Evolutionary conservation across 345 rosid genomes (phyloP), one percentile per base, ranked within the genome.

Genomic region (Dipteronia dyeriana): DNA sequence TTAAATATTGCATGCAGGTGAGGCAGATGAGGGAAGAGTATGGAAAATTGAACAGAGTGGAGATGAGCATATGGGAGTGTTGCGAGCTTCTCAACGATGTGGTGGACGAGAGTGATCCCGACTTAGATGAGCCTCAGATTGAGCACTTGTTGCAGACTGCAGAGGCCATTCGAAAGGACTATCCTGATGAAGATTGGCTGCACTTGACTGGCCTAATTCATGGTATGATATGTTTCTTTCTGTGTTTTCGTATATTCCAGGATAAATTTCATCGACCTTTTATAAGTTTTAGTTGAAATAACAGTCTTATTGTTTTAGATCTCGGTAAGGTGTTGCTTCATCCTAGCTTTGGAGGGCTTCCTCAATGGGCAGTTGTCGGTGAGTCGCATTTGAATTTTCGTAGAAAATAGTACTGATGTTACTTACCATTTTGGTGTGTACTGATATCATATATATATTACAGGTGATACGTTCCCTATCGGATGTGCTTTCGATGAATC

Each of bases 341-440:
- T 66, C 88, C 92, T 7, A 78, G 80, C 77, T 92, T 94, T 74
- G 97, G 98, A 56, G 94, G 71, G 79, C 97, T 92, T 17, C 95
- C 97, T 72, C 98, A 94, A 51, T 94, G 98, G 97, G 98, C 97
- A 75, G 95, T 90, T 41, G 97, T 92, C 34, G 98, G 97, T 88
- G 69, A 86, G 91, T 77, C 29, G 26, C 65, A 39, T 54, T 19
- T 61, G 2, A 14, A 23, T 25, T 10, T 38, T 51, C 22, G 8
- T 1, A 60, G 25, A 31, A 59, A 9, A 14, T 4, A 31, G 56
- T 16, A 8, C 0, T 14, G 9, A 60, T 60, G 20, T 72, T 65
- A 64, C 26, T 72, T 65, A 64, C 26, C 22, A 41, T 39, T 34
- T 41, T 19, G 20, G 14, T 49, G 14, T 49, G 51, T 2, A 16